phyloP scores from a whole-genome alignment of 306 rosid species.

The Cicer bijugum region DNA sequence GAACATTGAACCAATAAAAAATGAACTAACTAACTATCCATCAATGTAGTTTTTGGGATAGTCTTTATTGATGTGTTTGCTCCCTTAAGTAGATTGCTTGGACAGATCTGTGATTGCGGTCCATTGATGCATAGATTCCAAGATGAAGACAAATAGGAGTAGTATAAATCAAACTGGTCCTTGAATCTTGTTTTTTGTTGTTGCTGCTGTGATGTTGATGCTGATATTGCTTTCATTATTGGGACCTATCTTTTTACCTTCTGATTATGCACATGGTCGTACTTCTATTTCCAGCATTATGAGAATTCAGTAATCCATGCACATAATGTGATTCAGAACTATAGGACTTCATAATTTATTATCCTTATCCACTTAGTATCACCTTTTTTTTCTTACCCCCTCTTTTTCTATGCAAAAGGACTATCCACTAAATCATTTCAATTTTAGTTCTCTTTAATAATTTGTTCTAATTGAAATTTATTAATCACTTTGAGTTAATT shows the following conservation, averaged over 20 bases:
- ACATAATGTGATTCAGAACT: slow-evolving; percentile 11
- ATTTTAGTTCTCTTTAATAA: too few species aligned
- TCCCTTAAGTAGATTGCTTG: slow-evolving; percentile 46
- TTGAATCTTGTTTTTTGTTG: slow-evolving; percentile 47
- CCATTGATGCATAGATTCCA: slow-evolving; percentile 48
- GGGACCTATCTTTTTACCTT: slow-evolving; percentile 43
- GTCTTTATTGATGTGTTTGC: slow-evolving; percentile 42
- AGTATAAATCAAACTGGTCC: slow-evolving; percentile 50
- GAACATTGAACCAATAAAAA: slow-evolving; percentile 32
- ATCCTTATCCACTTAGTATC: background rate
- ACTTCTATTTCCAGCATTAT: slow-evolving; percentile 26
- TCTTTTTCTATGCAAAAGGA: too few species aligned
- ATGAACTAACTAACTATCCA: slow-evolving; percentile 30
- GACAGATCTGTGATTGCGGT: slow-evolving; percentile 49
- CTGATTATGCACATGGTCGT: slow-evolving; percentile 46
- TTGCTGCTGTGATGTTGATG: slow-evolving; percentile 43
- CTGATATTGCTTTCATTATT: slow-evolving; percentile 35
- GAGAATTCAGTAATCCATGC: slow-evolving; percentile 25
- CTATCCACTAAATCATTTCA: too few species aligned
- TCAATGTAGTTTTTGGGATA: slow-evolving; percentile 44
- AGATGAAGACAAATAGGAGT: slow-evolving; percentile 49
- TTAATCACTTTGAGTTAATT: too few species aligned
- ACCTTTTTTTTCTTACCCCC: background rate
- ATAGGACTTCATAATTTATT: background rate
- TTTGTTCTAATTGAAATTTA: too few species aligned